These are phyloP conservation scores for Xylariaceae sp. DNA, from an alignment of 2,329 filamentous ascomycete genomes.

Conservation along the genomic window DNA sequence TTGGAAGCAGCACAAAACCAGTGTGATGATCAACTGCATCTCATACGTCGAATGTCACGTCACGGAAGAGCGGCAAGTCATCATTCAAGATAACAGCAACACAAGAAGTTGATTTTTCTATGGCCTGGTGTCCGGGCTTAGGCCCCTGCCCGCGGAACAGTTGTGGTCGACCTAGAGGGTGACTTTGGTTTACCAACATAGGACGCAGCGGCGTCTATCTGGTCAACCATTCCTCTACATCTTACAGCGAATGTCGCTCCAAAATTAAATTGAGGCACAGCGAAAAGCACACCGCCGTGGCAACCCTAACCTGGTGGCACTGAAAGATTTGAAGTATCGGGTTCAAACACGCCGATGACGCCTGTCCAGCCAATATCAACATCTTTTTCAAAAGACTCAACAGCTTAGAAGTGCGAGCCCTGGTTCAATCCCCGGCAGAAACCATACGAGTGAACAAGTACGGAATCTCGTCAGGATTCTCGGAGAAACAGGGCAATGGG, in stretches of 20 bases:
- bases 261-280: neutral
- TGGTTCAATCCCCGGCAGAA: neutral
- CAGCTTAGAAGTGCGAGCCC: neutral
- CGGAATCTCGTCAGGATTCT: neutral
- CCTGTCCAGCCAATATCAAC: constrained; percentile 1
- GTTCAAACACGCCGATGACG: neutral
- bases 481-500: neutral
- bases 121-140: too few relatives aligned
- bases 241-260: neutral
- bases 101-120: too few relatives aligned
- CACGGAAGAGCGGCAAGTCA: too few relatives aligned
- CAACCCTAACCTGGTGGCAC: neutral
- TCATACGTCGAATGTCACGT: too few relatives aligned
- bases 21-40: too few relatives aligned
- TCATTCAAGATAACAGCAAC: too few relatives aligned
- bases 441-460: neutral
- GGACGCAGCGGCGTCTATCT: too few relatives aligned
- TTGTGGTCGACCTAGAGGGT: too few relatives aligned
- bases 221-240: neutral
- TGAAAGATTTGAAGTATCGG: neutral
- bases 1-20: too few relatives aligned
- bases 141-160: too few relatives aligned
- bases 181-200: too few relatives aligned
- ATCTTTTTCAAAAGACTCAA: neutral
- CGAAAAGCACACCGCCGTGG: neutral